phyloP scores from a whole-genome alignment of 1,139 yeast species.

The Ogataea hybrid region DNA sequence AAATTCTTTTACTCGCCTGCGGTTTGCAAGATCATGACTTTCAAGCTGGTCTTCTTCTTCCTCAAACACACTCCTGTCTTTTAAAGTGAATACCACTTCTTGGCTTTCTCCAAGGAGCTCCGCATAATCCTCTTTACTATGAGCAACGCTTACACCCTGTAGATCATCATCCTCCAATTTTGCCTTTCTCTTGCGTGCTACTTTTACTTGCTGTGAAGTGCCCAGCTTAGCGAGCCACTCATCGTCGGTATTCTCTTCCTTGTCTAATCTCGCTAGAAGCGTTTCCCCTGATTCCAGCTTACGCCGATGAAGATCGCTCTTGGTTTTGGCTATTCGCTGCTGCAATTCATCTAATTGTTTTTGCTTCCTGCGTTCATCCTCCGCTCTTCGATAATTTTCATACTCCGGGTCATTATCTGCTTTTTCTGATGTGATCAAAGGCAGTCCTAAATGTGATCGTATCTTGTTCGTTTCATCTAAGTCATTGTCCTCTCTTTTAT shows the following conservation, averaged over 20 bases:
- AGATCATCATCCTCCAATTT: slow-evolving; percentile 23
- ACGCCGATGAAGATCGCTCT: slow-evolving; percentile 21
- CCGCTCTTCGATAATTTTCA: slow-evolving; percentile 21
- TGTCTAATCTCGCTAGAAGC: slow-evolving; percentile 20
- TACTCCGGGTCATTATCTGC: slow-evolving; percentile 18
- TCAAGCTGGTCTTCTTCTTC: slow-evolving; percentile 45
- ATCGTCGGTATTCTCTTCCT: slow-evolving; percentile 20
- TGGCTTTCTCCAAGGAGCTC: slow-evolving; percentile 40
- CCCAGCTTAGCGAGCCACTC: slow-evolving; percentile 31
- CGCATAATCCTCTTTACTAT: slow-evolving; percentile 41
- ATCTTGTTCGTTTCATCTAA: slow-evolving; percentile 29
- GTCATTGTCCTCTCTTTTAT: slow-evolving; percentile 7
- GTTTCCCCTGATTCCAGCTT: slow-evolving; percentile 23
- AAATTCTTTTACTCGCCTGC: slow-evolving; percentile 33
- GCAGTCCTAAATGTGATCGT: slow-evolving; percentile 23
- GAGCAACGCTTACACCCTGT: slow-evolving; percentile 46
- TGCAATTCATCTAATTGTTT: slow-evolving; percentile 21
- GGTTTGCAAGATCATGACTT: slow-evolving; percentile 41
- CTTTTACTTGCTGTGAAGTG: slow-evolving; percentile 12
- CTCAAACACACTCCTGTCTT: slow-evolving; percentile 55
- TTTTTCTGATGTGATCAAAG: slow-evolving; percentile 34
- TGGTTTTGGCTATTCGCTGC: slow-evolving; percentile 25
- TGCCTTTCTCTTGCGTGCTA: background rate
- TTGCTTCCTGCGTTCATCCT: slow-evolving; percentile 6
- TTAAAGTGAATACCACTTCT: slow-evolving; percentile 60